Evolutionary conservation across 2,329 filamentous ascomycete species (phyloP).

Genomic region (Trichoderma arundinaceum): DNA sequence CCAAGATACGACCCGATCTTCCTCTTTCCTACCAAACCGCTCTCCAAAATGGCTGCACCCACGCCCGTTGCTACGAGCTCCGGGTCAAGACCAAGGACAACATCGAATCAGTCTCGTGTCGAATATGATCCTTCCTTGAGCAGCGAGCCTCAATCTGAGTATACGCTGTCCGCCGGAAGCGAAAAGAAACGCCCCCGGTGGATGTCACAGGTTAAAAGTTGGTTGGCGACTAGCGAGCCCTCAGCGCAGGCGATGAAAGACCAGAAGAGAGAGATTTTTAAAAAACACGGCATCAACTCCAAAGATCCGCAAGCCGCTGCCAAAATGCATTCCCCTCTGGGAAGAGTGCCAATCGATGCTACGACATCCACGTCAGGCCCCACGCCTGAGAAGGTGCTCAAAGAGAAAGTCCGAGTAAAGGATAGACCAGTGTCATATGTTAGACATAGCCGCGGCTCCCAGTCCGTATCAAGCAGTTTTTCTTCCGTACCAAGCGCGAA

Average conservation of each 20-base stretch:
- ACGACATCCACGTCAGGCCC: constrained; percentile 54
- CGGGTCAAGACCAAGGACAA: constrained; percentile 24
- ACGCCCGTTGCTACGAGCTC: constrained; percentile 7
- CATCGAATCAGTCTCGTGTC: constrained; percentile 34
- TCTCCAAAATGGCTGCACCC: constrained; percentile 10
- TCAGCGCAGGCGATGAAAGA: constrained; percentile 56
- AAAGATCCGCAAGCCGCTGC: constrained; percentile 52
- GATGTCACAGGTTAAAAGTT: constrained; percentile 54
- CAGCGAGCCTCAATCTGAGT: constrained; percentile 33
- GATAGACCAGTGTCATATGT: constrained; percentile 41
- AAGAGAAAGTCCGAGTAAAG: constrained; percentile 45
- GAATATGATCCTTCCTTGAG: constrained; percentile 38
- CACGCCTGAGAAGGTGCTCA: constrained; percentile 53
- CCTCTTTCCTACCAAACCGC: neutral
- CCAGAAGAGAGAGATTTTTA: constrained; percentile 51
- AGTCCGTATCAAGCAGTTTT: constrained; percentile 47
- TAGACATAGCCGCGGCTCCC: constrained; percentile 37
- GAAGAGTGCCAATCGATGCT: constrained; percentile 52
- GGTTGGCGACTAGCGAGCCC: constrained; percentile 57
- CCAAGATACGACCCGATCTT: constrained; percentile 6
- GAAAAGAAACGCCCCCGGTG: constrained; percentile 44
- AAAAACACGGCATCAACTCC: constrained; percentile 51
- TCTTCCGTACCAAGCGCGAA: constrained; percentile 43
- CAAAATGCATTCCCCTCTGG: constrained; percentile 55
- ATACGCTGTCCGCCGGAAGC: constrained; percentile 17